Evolutionary conservation across 495 filamentous ascomycete genomes (phyloP).

Genomic region (Pseudotulostoma volvatum): DNA sequence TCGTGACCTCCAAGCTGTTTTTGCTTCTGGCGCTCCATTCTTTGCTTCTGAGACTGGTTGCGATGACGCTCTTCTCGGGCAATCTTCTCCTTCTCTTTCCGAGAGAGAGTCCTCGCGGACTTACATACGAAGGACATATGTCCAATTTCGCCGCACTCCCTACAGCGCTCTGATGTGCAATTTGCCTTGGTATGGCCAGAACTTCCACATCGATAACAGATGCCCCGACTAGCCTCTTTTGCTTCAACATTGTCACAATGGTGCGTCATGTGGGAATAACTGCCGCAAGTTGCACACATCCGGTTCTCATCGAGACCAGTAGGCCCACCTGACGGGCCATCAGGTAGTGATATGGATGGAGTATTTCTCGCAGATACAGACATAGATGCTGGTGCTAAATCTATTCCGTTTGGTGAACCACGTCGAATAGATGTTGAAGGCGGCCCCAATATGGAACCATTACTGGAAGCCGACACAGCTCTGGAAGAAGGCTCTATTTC

Average conservation of each 20-base stretch:
- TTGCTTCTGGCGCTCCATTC: conserved; percentile 22
- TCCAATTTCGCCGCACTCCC: conserved; percentile 31
- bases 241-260: conserved; percentile 33
- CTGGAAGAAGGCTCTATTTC: conserved; percentile 5
- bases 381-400: conserved; percentile 5
- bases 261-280: conserved; percentile 28
- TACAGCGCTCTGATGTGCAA: conserved; percentile 29
- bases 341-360: conserved; percentile 11
- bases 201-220: conserved; percentile 29
- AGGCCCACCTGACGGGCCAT: conserved; percentile 29
- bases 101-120: conserved; percentile 17
- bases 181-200: conserved; percentile 20
- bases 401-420: conserved; percentile 5
- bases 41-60: conserved; percentile 15
- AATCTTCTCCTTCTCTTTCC: conserved; percentile 18
- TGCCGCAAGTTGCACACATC: conserved; percentile 32
- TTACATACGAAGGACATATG: conserved; percentile 22
- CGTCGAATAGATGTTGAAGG: conserved; percentile 10
- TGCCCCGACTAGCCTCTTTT: conserved; percentile 17
- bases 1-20: conserved; percentile 31
- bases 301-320: conserved; percentile 27
- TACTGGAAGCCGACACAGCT: conserved; percentile 7
- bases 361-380: conserved; percentile 15
- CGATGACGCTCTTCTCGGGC: conserved; percentile 19
- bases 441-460: not conserved